A percentile compares a stretch with the other conserved stretches of the same genome.
These are phyloP conservation scores for Monoraphidium neglectum DNA, from an alignment of 139 green algal species.

Conservation along the genomic window DNA sequence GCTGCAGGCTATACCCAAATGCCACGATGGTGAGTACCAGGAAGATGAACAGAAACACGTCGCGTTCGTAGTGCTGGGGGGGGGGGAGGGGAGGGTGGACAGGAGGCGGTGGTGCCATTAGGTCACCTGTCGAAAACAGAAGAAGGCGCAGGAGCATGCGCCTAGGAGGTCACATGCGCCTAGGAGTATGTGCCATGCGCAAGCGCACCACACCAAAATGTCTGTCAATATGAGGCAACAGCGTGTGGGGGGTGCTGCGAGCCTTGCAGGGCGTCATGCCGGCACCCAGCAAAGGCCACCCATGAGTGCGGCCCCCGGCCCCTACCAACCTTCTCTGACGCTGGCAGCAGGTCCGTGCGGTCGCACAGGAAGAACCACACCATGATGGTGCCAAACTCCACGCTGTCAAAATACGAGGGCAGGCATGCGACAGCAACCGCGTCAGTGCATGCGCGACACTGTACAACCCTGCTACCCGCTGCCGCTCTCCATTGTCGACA, in stretches of 20 bases:
- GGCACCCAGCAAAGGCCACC: conserved; percentile 32
- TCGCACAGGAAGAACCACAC: conserved; percentile 91
- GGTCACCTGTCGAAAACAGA: too few species aligned
- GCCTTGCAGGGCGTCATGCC: not conserved
- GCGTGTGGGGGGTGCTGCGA: not conserved
- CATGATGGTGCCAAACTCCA: conserved; percentile 85
- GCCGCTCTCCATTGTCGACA: not conserved
- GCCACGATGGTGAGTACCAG: conserved; percentile 70
- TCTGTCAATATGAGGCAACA: not conserved
- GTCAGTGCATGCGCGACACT: too few species aligned
- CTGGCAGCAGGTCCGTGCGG: conserved; percentile 64
- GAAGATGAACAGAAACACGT: conserved; percentile 90
- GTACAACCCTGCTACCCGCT: not conserved
- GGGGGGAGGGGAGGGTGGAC: not conserved
- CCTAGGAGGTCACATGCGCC: too few species aligned
- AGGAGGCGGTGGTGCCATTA: not conserved
- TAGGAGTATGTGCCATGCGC: too few species aligned
- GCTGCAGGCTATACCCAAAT: conserved; percentile 39
- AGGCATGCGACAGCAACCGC: too few species aligned
- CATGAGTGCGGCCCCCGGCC: conserved; percentile 47
- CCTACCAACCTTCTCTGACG: conserved; percentile 41
- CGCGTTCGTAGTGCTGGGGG: conserved; percentile 64
- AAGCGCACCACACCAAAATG: not conserved
- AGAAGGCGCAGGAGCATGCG: too few species aligned
- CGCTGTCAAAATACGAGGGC: too few species aligned